phyloP scores from a whole-genome alignment of 2,329 filamentous ascomycete species.

The Allantophomopsis cytisporea region DNA sequence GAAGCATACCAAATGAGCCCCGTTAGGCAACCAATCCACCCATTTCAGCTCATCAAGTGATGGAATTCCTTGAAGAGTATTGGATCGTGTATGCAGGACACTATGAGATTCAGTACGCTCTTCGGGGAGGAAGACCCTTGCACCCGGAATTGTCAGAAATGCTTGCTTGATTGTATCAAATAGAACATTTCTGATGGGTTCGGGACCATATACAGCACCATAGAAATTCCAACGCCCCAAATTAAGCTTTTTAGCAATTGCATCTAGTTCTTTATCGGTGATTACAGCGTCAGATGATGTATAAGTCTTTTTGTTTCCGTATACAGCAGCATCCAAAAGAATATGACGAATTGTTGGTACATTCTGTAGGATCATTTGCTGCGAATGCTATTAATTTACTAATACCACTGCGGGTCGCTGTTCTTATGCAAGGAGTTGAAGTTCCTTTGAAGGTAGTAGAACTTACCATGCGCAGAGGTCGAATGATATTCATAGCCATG shows the following conservation, averaged over 20 bases:
- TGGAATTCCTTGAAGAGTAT: slow-evolving; percentile 15
- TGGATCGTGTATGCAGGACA: slow-evolving; percentile 15
- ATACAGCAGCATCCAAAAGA: slow-evolving; percentile 17
- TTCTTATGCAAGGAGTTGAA: no score
- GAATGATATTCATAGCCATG: slow-evolving; percentile 31
- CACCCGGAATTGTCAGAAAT: slow-evolving; percentile 16
- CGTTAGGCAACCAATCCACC: slow-evolving; percentile 38
- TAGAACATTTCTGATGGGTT: slow-evolving; percentile 17
- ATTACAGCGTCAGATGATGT: slow-evolving; percentile 18
- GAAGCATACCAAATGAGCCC: slow-evolving; percentile 31
- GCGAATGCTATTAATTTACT: no score
- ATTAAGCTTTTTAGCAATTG: slow-evolving; percentile 23
- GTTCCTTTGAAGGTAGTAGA: no score
- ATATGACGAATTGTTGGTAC: slow-evolving; percentile 16
- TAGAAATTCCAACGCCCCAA: slow-evolving; percentile 33
- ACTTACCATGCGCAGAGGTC: slow-evolving; percentile 25
- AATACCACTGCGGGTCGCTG: no score
- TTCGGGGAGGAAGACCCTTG: slow-evolving; percentile 16
- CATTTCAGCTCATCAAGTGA: slow-evolving; percentile 20
- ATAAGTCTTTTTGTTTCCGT: slow-evolving; percentile 22
- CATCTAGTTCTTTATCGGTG: slow-evolving; percentile 24
- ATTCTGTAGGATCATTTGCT: slow-evolving; percentile 28
- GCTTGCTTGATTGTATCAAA: slow-evolving; percentile 16
- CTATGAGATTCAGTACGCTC: slow-evolving; percentile 16
- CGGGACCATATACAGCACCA: slow-evolving; percentile 24